These are phyloP conservation scores for Boletus subcaerulescens DNA, from an alignment of 768 basidiomycete species.

Conservation along the genomic window DNA sequence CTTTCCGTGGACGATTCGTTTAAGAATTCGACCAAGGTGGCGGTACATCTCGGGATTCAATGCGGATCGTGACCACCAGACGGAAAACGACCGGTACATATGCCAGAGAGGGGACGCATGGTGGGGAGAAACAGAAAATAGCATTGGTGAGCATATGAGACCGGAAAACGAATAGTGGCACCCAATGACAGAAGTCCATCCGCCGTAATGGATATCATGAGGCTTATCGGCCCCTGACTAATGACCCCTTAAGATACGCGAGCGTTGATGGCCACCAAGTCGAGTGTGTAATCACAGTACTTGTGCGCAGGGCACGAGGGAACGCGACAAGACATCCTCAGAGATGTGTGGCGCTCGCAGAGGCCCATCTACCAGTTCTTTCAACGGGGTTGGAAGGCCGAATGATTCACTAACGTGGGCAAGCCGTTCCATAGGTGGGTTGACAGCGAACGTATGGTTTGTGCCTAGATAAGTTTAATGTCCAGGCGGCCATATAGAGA, in stretches of 20 bases:
- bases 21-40: slow-evolving; percentile 3
- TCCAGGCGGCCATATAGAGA: background rate
- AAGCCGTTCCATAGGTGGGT: background rate
- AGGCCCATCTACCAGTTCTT: no score
- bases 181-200: background rate
- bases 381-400: background rate
- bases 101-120: background rate
- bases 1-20: background rate
- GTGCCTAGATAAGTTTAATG: background rate
- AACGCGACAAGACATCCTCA: background rate
- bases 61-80: background rate
- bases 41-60: background rate
- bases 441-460: background rate
- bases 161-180: background rate
- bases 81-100: background rate
- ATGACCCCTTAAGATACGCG: no score
- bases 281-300: no score
- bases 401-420: background rate
- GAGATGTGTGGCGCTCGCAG: background rate
- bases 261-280: no score
- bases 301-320: background rate
- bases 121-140: background rate
- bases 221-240: no score
- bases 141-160: background rate
- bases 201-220: no score